A percentile compares a stretch with the other conserved stretches of the same genome.
phyloP scores from a whole-genome alignment of 1,139 yeast genomes.

The Pichia sp. region DNA sequence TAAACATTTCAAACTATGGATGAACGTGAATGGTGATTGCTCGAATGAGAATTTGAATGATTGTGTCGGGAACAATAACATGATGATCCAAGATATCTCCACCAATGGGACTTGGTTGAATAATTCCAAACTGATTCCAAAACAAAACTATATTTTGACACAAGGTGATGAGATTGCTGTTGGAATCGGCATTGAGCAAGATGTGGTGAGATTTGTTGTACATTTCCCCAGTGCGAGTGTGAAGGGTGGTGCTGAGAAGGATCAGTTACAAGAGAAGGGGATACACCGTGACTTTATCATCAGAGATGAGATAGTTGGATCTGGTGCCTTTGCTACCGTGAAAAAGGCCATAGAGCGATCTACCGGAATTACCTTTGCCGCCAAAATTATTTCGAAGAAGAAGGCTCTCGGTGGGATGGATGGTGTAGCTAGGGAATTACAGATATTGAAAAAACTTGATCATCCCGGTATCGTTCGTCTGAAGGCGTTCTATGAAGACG shows the following conservation, averaged over 20 bases:
- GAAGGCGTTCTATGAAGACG: constrained; percentile 80
- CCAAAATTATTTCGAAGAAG: constrained; percentile 77
- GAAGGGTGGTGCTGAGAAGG: constrained; percentile 11
- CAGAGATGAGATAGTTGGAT: constrained; percentile 80
- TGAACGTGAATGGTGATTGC: constrained; percentile 38
- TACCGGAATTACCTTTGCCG: constrained; percentile 83
- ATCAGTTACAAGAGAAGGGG: constrained; percentile 26
- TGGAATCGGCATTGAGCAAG: constrained; percentile 79
- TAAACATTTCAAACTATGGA: constrained; percentile 69
- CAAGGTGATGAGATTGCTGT: constrained; percentile 92
- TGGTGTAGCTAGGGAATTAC: constrained; percentile 81
- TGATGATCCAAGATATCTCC: constrained; percentile 63
- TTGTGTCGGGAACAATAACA: too few relatives aligned
- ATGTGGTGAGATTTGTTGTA: constrained; percentile 68
- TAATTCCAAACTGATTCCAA: constrained; percentile 62
- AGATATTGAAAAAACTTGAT: constrained; percentile 64
- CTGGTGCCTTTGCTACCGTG: constrained; percentile 96
- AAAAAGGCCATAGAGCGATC: constrained; percentile 81
- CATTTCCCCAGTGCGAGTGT: constrained; percentile 36
- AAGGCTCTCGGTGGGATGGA: constrained; percentile 74
- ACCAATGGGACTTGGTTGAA: constrained; percentile 92
- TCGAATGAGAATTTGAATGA: constrained; percentile 13
- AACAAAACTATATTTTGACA: constrained; percentile 72
- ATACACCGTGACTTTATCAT: constrained; percentile 71
- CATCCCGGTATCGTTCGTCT: constrained; percentile 82